Conservation (phyloP, 192 early-diverging fungal species). For the Powellomyces hirtus region DNA sequence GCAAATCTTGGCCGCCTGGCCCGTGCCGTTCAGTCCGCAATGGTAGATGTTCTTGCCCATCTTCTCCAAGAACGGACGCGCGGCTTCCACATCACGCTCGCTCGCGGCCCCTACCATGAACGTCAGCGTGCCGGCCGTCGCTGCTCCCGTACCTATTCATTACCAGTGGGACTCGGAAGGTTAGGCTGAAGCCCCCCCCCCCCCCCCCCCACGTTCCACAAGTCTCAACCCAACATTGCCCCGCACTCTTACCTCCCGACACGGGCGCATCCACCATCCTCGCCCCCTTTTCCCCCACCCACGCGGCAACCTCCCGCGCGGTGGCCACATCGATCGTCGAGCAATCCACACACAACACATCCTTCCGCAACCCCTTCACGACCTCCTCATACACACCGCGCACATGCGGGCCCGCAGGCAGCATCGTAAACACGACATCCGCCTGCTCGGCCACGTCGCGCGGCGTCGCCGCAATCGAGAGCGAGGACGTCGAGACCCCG, state of each 20-base stretch:
- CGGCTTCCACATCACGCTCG: constrained; percentile 56
- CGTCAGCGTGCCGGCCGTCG: constrained; percentile 84
- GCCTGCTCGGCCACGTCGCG: constrained; percentile 66
- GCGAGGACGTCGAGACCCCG: background rate
- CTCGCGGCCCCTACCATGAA: constrained; percentile 90
- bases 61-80: constrained; percentile 43
- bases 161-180: no score
- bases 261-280: constrained; percentile 87
- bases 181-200: no score
- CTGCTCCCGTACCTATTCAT: constrained; percentile 78
- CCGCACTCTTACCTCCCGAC: constrained; percentile 78
- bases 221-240: background rate
- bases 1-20: constrained; percentile 93
- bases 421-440: constrained; percentile 84
- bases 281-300: constrained; percentile 59
- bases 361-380: constrained; percentile 41
- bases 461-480: constrained; percentile 28
- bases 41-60: constrained; percentile 92
- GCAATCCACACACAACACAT: constrained; percentile 71
- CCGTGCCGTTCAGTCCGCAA: constrained; percentile 80
- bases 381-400: constrained; percentile 78
- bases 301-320: constrained; percentile 65
- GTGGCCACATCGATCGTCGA: constrained; percentile 89
- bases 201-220: no score
- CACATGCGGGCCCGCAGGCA: constrained; percentile 84